Evolutionary conservation across 495 filamentous ascomycete species (phyloP), one percentile per base, ranked within the genome.

Genomic region (Niebla homalea): DNA sequence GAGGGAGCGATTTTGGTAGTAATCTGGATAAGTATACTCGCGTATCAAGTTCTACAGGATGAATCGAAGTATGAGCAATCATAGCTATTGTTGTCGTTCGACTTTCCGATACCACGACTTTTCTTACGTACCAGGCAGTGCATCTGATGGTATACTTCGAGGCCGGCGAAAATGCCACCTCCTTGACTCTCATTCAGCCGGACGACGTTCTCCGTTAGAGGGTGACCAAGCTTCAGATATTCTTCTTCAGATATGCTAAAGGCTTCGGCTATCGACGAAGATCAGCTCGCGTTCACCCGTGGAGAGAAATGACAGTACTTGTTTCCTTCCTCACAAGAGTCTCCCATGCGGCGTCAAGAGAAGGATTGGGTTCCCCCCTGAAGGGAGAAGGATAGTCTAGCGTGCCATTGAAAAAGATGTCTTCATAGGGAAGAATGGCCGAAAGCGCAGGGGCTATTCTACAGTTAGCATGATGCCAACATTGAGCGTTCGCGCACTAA

Each of bases 121-220:
- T 15, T 18, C 6, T 5, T 12, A 16, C 21, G 0, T 50, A 50
- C 48, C 48, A 50, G 48, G 26, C 48, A 50, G 36, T 50, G 48
- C 20, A 50, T 19, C 29, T 50, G 48, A 43, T 50, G 48, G 12
- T 22, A 50, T 4, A 50, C 48, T 43, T 50, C 48, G 2, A 50
- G 26, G 7, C 18, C 25, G 20, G 48, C 48, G 37, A 50, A 50
- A 32, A 50, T 12, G 15, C 25, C 18, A 8, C 36, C 48, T 2
- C 48, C 48, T 43, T 43, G 48, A 10, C 38, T 19, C 18, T 50
- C 48, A 43, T 29, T 20, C 3, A 50, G 25, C 25, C 48, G 16
- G n/a, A 29, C 25, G 18, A 29, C 25, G 22, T 50, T 50, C 37
- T 29, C 48, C 15, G 22, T 23, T 18, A 50, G 38, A 8, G 48